Evolutionary conservation across 2,329 filamentous ascomycete species (phyloP), one percentile per base, ranked within the genome.

Genomic region (Fusarium sarcochroum): DNA sequence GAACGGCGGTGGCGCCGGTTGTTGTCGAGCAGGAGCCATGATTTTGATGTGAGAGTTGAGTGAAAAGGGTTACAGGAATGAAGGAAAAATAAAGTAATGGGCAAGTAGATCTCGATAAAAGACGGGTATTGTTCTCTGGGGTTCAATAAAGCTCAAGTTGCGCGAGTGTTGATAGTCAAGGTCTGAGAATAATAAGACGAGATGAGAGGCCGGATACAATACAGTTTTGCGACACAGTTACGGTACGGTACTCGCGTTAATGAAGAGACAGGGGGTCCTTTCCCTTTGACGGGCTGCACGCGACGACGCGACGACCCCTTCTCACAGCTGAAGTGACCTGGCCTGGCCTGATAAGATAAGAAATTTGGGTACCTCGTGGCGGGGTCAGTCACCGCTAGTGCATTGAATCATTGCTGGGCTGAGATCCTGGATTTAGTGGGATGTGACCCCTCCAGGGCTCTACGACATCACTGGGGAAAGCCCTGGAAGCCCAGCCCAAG

Each of bases 1-100:
- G 76, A 84, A 86, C 48, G 84, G 84, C 53, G 84, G 83, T 48
- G 85, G 81, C 40, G 70, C 76, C 77, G 68, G 83, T 77, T 78
- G 79, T 60, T 81, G 79, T 60, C 81, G 80, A 54, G 81, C 71
- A 52, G 81, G 81, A 70, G 81, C 78, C 81, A 83, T 83, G 68
- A 40, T 66, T 72, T 56, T 62, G 49, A 65, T 65, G 52, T 59
- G 61, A 40, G 60, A 18, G 50, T 45, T 52, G 44, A 45, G 52
- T 55, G 53, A 56, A 55, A 61, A 56, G 56, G 55, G 66, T 55
- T 72, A 63, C 54, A 47, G 42, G 34, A 34, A 34, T 21, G 27
- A 51, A 48, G 21, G 35, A 52, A 50, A 56, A 34, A 34, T 40
- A 53, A 37, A 27, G 38, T 34, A 18, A 57, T 35, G 41, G 38